Conservation (phyloP, 208 protist species). For the Trypanosoma boissoni region DNA sequence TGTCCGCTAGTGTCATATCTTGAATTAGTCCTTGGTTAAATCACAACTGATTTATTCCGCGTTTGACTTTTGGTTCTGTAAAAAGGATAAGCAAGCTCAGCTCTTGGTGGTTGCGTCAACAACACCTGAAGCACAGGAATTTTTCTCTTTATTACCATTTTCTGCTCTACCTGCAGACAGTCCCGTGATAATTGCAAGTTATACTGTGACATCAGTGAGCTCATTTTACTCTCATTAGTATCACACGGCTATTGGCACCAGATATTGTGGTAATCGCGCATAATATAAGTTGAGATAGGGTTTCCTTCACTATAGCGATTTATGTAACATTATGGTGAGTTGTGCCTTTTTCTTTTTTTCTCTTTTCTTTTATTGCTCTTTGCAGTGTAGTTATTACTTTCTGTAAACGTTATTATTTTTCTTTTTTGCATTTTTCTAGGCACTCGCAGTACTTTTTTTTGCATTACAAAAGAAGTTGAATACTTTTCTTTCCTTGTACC, state of each 20-base stretch:
- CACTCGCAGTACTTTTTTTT: slow-evolving; percentile 45
- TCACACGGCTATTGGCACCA: slow-evolving; percentile 40
- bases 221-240: slow-evolving; percentile 41
- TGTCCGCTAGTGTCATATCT: too few relatives aligned
- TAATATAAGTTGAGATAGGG: slow-evolving; percentile 43
- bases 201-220: slow-evolving; percentile 32
- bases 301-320: slow-evolving; percentile 45
- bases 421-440: slow-evolving; percentile 54
- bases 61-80: slow-evolving; percentile 4
- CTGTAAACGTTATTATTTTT: slow-evolving; percentile 51
- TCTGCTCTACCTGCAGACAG: slow-evolving; percentile 59
- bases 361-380: slow-evolving; percentile 57
- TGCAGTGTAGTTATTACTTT: slow-evolving; percentile 56
- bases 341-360: slow-evolving; percentile 54
- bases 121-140: slow-evolving; percentile 37
- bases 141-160: slow-evolving; percentile 39
- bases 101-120: slow-evolving; percentile 49
- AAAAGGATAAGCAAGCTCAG: slow-evolving; percentile 11
- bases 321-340: slow-evolving; percentile 63
- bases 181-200: slow-evolving; percentile 38
- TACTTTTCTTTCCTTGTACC: slow-evolving; percentile 29
- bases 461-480: too few relatives aligned
- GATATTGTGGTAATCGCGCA: slow-evolving; percentile 44
- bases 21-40: too few relatives aligned
- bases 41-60: slow-evolving; percentile 32